Evolutionary conservation across 2,329 filamentous ascomycete genomes (phyloP).

Genomic region (Ophiostoma angusticollis): DNA sequence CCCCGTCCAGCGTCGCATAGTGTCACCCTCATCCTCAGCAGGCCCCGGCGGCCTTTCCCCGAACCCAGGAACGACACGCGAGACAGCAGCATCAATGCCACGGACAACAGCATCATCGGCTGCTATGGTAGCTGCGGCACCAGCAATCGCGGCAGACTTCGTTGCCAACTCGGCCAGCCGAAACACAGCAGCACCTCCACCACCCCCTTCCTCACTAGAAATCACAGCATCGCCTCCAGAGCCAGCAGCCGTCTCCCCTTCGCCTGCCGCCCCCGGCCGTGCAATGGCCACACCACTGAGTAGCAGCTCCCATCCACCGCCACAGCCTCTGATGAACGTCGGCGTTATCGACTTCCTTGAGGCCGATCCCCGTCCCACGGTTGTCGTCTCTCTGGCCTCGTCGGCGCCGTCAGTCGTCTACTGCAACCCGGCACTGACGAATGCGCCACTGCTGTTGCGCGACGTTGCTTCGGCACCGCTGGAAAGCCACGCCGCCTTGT

Average conservation of each 20-base stretch:
- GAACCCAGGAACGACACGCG: background rate
- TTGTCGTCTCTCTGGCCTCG: constrained; percentile 16
- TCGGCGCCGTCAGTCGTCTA: constrained; percentile 13
- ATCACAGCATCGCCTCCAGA: background rate
- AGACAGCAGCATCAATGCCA: background rate
- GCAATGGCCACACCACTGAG: no score
- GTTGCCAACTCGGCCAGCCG: background rate
- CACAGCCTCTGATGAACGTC: constrained; percentile 9
- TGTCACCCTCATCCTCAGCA: constrained; percentile 3
- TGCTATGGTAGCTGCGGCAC: no score
- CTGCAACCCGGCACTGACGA: constrained; percentile 18
- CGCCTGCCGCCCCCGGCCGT: background rate
- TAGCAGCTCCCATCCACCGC: background rate
- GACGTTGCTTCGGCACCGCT: constrained; percentile 9
- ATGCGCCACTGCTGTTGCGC: constrained; percentile 12
- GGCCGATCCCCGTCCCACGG: constrained; percentile 25
- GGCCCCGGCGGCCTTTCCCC: background rate
- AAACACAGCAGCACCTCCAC: background rate
- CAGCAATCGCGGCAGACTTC: no score
- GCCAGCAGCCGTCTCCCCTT: background rate
- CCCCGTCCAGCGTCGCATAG: constrained; percentile 7
- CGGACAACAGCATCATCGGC: background rate
- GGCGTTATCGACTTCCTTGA: constrained; percentile 27
- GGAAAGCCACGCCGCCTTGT: constrained; percentile 13
- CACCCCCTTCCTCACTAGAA: background rate